Evolutionary conservation across 2,329 filamentous ascomycete species (phyloP).

Genomic region (Arachnopeziza araneosa): DNA sequence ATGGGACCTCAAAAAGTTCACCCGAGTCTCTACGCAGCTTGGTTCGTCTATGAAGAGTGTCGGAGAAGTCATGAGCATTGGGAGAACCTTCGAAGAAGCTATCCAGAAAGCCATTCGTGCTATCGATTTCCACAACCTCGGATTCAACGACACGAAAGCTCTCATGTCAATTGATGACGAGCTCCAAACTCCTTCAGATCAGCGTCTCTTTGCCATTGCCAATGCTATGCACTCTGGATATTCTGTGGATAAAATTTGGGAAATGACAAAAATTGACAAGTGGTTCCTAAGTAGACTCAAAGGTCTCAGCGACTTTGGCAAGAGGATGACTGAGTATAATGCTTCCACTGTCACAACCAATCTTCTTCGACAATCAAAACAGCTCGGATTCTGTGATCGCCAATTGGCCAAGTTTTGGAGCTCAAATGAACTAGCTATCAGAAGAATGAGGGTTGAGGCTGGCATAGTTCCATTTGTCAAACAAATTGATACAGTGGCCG

Average conservation of each 20-base stretch:
- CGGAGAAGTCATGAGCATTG: constrained; percentile 98
- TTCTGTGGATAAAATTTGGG: constrained; percentile 94
- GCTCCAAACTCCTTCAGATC: constrained; percentile 93
- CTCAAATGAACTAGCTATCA: constrained; percentile 88
- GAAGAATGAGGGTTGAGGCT: constrained; percentile 76
- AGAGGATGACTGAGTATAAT: constrained; percentile 64
- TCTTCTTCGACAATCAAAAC: constrained; percentile 78
- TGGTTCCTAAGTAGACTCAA: constrained; percentile 96
- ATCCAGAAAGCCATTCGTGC: constrained; percentile 97
- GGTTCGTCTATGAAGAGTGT: constrained; percentile 99
- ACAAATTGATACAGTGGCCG: constrained; percentile 97
- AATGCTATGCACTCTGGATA: constrained; percentile 96
- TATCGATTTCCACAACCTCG: constrained; percentile 91
- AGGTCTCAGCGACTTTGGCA: constrained; percentile 83
- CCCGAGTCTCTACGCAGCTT: constrained; percentile 88
- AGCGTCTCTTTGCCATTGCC: constrained; percentile 93
- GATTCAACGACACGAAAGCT: constrained; percentile 86
- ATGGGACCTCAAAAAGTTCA: constrained; percentile 99
- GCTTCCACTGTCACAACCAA: constrained; percentile 59
- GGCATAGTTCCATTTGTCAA: constrained; percentile 88
- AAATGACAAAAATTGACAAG: constrained; percentile 96
- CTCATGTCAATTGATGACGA: constrained; percentile 96
- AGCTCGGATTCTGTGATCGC: constrained; percentile 88
- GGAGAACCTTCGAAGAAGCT: constrained; percentile 92
- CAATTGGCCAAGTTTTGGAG: constrained; percentile 92